phyloP scores from a whole-genome alignment of 2,329 filamentous ascomycete species.

The Botrytis pseudocinerea region DNA sequence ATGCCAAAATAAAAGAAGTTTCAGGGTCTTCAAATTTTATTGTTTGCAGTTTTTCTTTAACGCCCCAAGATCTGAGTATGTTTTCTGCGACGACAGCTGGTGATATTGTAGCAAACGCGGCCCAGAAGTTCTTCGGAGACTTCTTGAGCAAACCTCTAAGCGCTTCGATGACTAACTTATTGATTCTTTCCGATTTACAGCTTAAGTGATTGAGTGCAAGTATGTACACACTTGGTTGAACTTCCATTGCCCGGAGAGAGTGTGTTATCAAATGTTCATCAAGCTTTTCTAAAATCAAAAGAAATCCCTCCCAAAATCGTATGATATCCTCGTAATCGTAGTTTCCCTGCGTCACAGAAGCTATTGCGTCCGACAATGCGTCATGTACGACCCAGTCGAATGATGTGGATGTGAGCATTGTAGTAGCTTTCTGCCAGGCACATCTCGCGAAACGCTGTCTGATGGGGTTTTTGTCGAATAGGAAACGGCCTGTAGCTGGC shows the following conservation, averaged over 20 bases:
- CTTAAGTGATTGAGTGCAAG: conserved; percentile 58
- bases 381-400: conserved; percentile 88
- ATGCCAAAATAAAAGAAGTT: conserved; percentile 66
- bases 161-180: conserved; percentile 69
- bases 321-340: conserved; percentile 55
- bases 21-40: conserved; percentile 56
- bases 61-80: conserved; percentile 71
- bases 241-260: conserved; percentile 75
- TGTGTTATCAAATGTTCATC: conserved; percentile 74
- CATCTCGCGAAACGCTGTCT: conserved; percentile 66
- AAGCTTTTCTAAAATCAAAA: conserved; percentile 71
- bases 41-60: conserved; percentile 61
- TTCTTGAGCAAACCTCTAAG: conserved; percentile 72
- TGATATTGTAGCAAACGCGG: conserved; percentile 78
- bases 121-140: conserved; percentile 81
- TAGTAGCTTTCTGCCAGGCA: conserved; percentile 65
- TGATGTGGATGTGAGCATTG: conserved; percentile 63
- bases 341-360: conserved; percentile 57
- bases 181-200: conserved; percentile 53
- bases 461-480: conserved; percentile 70
- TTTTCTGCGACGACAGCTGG: conserved; percentile 81
- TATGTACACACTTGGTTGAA: conserved; percentile 70
- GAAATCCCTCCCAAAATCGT: conserved; percentile 77
- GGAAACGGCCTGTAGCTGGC: conserved; percentile 80
- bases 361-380: conserved; percentile 66